phyloP scores from a whole-genome alignment of 2,329 filamentous ascomycete species.

The Fusarium ramigenum region DNA sequence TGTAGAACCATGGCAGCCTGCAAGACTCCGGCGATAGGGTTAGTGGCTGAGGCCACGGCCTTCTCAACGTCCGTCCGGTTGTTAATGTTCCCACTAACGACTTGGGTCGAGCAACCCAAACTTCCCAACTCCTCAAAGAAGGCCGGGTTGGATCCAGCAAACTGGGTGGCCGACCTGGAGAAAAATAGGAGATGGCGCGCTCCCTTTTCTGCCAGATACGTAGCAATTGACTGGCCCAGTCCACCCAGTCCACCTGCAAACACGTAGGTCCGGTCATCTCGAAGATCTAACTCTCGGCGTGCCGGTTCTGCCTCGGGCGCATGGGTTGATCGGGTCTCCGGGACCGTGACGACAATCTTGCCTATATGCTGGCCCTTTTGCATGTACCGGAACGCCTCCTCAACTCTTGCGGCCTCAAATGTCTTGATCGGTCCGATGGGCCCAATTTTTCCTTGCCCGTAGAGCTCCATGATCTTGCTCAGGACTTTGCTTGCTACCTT shows the following conservation, averaged over 20 bases:
- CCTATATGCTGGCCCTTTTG: conserved; percentile 56
- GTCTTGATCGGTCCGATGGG: conserved; percentile 27
- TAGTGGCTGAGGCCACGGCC: background rate
- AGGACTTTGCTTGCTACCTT: background rate
- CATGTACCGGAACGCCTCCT: conserved; percentile 53
- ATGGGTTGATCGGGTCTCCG: conserved; percentile 22
- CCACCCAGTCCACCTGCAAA: conserved; percentile 39
- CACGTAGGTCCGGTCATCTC: conserved; percentile 33
- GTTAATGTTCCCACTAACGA: conserved; percentile 47
- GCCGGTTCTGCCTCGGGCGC: background rate
- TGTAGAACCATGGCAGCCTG: conserved; percentile 10
- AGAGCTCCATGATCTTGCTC: conserved; percentile 3
- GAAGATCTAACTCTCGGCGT: background rate
- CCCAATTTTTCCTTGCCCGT: conserved; percentile 21
- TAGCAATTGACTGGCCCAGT: conserved; percentile 18
- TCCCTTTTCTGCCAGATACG: conserved; percentile 3
- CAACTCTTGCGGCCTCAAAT: background rate
- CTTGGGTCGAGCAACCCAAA: conserved; percentile 1
- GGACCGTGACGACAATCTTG: conserved; percentile 49
- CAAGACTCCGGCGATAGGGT: background rate
- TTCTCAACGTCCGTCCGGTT: conserved; percentile 41
- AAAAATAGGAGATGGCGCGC: conserved; percentile 12
- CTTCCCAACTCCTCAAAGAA: background rate
- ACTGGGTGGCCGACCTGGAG: conserved; percentile 10
- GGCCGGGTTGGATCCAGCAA: background rate